Percentiles rank a stretch among this genome's conserved stretches.
phyloP scores from a whole-genome alignment of 2,329 filamentous ascomycete genomes.

The Hirsutella minnesotensis region DNA sequence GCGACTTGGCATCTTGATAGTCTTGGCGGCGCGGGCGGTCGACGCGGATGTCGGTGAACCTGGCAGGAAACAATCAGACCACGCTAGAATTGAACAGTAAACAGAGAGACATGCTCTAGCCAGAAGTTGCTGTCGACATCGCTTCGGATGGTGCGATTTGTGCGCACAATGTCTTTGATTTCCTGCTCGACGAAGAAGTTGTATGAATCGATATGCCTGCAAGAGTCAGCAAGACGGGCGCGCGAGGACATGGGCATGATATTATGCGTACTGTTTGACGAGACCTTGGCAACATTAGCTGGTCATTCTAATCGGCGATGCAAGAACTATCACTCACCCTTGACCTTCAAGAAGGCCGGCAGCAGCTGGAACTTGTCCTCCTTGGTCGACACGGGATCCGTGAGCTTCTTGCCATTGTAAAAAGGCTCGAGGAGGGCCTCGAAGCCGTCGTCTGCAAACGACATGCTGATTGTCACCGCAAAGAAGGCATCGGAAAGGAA shows the following conservation, averaged over 20 bases:
- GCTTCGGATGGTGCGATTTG: conserved; percentile 78
- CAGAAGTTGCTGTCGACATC: conserved; percentile 90
- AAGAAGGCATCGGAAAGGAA: conserved; percentile 13
- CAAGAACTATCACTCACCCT: conserved; percentile 40
- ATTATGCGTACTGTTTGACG: conserved; percentile 62
- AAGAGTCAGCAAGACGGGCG: conserved; percentile 4
- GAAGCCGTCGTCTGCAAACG: conserved; percentile 48
- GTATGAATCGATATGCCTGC: conserved; percentile 83
- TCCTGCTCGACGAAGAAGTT: conserved; percentile 97
- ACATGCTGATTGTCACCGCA: conserved; percentile 31
- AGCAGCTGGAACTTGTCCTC: conserved; percentile 95
- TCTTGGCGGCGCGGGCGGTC: conserved; percentile 71
- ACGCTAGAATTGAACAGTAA: neutral
- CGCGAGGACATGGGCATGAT: neutral
- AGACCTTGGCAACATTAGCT: conserved; percentile 35
- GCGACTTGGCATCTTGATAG: conserved; percentile 56
- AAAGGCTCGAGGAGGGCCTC: conserved; percentile 56
- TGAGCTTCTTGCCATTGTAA: conserved; percentile 56
- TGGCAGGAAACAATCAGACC: conserved; percentile 14
- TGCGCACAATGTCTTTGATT: conserved; percentile 90
- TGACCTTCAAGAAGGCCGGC: conserved; percentile 96
- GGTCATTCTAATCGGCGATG: neutral
- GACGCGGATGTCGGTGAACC: conserved; percentile 80
- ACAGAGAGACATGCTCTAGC: conserved; percentile 47
- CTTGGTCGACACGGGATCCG: conserved; percentile 50